Evolutionary conservation across 139 green algal genomes (phyloP).

Genomic region (Coelastrella sp.): DNA sequence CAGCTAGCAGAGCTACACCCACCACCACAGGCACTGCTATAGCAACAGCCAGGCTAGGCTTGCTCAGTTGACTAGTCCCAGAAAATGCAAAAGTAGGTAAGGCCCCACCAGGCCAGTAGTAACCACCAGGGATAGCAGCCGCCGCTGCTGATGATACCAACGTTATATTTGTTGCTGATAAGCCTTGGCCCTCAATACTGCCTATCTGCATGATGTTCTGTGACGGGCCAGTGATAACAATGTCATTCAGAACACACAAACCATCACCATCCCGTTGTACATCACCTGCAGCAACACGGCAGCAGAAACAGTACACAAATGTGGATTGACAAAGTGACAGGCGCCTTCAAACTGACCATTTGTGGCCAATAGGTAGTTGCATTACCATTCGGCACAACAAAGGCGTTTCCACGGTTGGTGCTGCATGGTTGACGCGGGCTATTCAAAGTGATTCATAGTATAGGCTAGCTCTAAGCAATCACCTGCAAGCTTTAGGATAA

Average conservation of each 20-base stretch:
- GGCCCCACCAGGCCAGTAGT: slow-evolving; percentile 3
- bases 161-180: slow-evolving; percentile 2
- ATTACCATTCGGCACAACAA: too few species aligned
- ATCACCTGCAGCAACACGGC: not conserved
- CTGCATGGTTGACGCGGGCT: too few species aligned
- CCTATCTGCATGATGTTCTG: not conserved
- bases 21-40: not conserved
- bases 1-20: not conserved
- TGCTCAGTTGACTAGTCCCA: not conserved
- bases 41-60: not conserved
- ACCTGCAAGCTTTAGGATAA: slow-evolving; percentile 30
- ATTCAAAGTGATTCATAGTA: not conserved
- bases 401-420: too few species aligned
- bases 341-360: too few species aligned
- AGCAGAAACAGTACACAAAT: too few species aligned
- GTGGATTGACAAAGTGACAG: too few species aligned
- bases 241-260: not conserved
- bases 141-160: slow-evolving; percentile 14
- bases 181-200: not conserved
- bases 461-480: not conserved
- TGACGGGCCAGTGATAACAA: not conserved
- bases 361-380: too few species aligned
- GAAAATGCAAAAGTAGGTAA: not conserved
- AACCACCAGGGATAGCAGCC: not conserved
- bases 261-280: not conserved